Percentiles rank a stretch among this genome's conserved stretches.
Conservation (phyloP, 441 rosid genomes). For the Gossypium aridum region DNA sequence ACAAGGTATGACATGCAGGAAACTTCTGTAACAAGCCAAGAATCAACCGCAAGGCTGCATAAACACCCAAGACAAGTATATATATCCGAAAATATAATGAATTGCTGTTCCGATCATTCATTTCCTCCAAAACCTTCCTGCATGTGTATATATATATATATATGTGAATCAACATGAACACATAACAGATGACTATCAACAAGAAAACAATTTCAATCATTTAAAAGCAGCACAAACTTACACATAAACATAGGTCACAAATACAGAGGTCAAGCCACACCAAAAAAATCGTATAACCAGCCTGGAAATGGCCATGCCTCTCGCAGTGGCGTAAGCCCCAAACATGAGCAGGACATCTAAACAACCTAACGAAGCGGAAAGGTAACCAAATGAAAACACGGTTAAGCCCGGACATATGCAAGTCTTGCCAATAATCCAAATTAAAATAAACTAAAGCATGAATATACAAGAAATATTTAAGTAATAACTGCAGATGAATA, state of each 20-base stretch:
- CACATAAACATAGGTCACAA: conserved; percentile 76
- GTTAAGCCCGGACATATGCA: conserved; percentile 1
- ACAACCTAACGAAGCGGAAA: conserved; percentile 46
- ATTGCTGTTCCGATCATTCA: conserved; percentile 46
- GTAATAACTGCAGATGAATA: conserved; percentile 14
- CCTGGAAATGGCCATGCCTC: conserved; percentile 99
- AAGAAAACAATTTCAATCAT: background rate
- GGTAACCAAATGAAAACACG: conserved; percentile 16
- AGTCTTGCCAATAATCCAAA: background rate
- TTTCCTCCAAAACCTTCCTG: conserved; percentile 88
- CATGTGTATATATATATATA: conserved; percentile 17
- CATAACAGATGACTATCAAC: background rate
- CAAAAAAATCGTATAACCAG: conserved; percentile 87
- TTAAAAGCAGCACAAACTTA: conserved; percentile 35
- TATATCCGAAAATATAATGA: conserved; percentile 83
- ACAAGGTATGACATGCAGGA: conserved; percentile 86
- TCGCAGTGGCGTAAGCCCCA: conserved; percentile 89
- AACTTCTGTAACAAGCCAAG: conserved; percentile 65
- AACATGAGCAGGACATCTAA: conserved; percentile 90
- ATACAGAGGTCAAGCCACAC: conserved; percentile 73
- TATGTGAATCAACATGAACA: background rate
- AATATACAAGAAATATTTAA: background rate
- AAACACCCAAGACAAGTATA: conserved; percentile 82
- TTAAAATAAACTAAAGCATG: conserved; percentile 5
- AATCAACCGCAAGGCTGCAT: conserved; percentile 72